Conservation (phyloP, 2,329 filamentous ascomycete species). For the Gaeumannomyces sp. region DNA sequence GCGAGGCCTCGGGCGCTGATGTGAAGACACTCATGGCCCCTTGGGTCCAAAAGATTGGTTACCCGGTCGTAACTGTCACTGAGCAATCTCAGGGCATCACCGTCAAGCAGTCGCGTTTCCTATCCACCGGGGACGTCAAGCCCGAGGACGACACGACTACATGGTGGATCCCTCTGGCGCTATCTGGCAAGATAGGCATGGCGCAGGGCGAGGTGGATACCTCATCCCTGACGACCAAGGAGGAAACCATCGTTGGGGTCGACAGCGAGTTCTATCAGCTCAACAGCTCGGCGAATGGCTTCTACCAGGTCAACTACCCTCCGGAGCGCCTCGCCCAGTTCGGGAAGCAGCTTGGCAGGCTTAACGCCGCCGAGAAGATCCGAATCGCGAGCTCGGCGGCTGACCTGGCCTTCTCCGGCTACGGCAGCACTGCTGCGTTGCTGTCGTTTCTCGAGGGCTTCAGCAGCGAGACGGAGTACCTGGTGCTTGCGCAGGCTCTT, state of each 20-base stretch:
- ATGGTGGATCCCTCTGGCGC: constrained; percentile 91
- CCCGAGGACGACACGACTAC: constrained; percentile 83
- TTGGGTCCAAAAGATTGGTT: constrained; percentile 95
- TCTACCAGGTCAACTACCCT: constrained; percentile 89
- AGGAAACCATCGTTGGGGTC: constrained; percentile 68
- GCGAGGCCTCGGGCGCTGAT: constrained; percentile 80
- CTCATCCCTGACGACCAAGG: constrained; percentile 63
- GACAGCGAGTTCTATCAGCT: constrained; percentile 86
- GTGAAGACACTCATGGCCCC: constrained; percentile 83
- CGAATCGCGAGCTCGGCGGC: constrained; percentile 85
- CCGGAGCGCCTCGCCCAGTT: constrained; percentile 76
- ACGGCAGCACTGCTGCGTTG: constrained; percentile 74
- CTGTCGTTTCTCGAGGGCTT: constrained; percentile 84
- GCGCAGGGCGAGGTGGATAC: constrained; percentile 52
- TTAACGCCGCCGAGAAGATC: constrained; percentile 86
- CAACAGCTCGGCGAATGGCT: constrained; percentile 83
- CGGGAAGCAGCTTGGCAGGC: constrained; percentile 65
- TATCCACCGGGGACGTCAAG: constrained; percentile 86
- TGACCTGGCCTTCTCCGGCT: constrained; percentile 80
- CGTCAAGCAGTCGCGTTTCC: constrained; percentile 80
- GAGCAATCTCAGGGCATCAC: constrained; percentile 73
- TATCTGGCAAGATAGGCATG: constrained; percentile 68
- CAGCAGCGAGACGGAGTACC: constrained; percentile 70
- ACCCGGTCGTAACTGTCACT: constrained; percentile 79
- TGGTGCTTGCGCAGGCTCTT: constrained; percentile 84